Percentiles rank a stretch among this genome's conserved stretches.
Evolutionary conservation across 331 rosid genomes (phyloP).

Genomic region (Acacia concinna): DNA sequence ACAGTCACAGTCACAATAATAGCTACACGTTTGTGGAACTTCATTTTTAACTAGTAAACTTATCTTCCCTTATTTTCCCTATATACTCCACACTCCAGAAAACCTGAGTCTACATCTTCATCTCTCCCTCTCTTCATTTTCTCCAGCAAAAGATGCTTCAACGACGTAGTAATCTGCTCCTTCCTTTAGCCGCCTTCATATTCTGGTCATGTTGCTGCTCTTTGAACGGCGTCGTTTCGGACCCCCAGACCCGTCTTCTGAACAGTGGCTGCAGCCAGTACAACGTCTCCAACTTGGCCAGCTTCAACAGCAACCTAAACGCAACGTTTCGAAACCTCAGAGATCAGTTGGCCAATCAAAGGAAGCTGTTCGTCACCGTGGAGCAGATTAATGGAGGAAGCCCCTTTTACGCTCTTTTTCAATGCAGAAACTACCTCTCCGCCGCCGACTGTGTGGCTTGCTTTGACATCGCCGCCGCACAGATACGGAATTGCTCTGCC

Average conservation of each 20-base stretch:
- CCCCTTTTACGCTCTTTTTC: neutral
- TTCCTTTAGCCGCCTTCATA: neutral
- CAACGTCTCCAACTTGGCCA: neutral
- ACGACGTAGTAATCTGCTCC: neutral
- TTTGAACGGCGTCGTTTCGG: neutral
- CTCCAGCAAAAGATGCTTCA: neutral
- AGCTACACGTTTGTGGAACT: neutral
- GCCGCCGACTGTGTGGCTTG: neutral
- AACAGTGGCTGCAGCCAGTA: neutral
- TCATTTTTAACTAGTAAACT: no score
- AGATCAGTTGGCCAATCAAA: neutral
- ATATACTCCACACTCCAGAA: neutral
- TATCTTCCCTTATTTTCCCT: neutral
- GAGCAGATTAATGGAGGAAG: neutral
- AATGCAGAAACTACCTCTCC: neutral
- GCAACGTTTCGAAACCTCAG: neutral
- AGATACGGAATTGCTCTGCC: neutral
- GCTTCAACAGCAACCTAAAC: slow-evolving; percentile 1
- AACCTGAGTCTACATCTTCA: neutral
- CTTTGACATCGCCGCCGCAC: neutral
- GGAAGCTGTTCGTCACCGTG: neutral
- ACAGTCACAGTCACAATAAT: no score
- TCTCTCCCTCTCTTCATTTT: neutral
- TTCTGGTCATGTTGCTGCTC: neutral
- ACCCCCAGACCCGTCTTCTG: neutral